Percentiles rank a stretch among this genome's conserved stretches.
phyloP scores from a whole-genome alignment of 75 land plant species.

The Sequoiadendron giganteum region DNA sequence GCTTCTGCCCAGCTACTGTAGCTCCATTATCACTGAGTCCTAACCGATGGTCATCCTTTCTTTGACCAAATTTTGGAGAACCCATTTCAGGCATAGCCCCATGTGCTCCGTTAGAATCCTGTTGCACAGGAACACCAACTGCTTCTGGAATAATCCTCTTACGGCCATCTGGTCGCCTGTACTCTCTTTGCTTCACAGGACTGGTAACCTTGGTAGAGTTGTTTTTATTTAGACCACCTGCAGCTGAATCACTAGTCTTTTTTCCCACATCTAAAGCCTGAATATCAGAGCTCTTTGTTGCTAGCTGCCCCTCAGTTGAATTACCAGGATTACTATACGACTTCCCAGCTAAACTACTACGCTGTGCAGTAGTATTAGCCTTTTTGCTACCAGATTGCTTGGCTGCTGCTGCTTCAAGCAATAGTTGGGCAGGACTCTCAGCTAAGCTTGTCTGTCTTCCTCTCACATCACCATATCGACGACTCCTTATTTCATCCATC shows the following conservation, averaged over 20 bases:
- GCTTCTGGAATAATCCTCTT: constrained; percentile 97
- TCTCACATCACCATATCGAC: constrained; percentile 90
- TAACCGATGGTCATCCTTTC: constrained; percentile 26
- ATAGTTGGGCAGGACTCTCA: constrained; percentile 67
- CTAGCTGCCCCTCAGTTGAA: constrained; percentile 19
- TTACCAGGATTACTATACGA: constrained; percentile 20
- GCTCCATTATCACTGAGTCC: constrained; percentile 14
- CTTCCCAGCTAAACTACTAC: constrained; percentile 26
- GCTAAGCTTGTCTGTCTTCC: constrained; percentile 61
- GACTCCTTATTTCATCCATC: constrained; percentile 84
- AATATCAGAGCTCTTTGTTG: constrained; percentile 20
- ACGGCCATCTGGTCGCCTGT: constrained; percentile 92
- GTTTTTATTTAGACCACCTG: constrained; percentile 35
- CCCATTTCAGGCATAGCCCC: constrained; percentile 18
- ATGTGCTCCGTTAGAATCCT: constrained; percentile 34
- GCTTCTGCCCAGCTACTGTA: constrained; percentile 27
- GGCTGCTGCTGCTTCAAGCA: constrained; percentile 66
- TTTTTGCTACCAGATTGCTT: constrained; percentile 54
- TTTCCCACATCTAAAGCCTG: constrained; percentile 29
- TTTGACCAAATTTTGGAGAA: constrained; percentile 21
- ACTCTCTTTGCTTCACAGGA: constrained; percentile 93
- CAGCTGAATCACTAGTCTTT: constrained; percentile 26
- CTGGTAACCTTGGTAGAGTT: constrained; percentile 41
- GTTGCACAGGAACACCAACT: constrained; percentile 65
- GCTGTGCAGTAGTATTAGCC: constrained; percentile 26